Evolutionary conservation across 2,329 filamentous ascomycete genomes (phyloP).

Genomic region (Nothomitra cinnamomea): DNA sequence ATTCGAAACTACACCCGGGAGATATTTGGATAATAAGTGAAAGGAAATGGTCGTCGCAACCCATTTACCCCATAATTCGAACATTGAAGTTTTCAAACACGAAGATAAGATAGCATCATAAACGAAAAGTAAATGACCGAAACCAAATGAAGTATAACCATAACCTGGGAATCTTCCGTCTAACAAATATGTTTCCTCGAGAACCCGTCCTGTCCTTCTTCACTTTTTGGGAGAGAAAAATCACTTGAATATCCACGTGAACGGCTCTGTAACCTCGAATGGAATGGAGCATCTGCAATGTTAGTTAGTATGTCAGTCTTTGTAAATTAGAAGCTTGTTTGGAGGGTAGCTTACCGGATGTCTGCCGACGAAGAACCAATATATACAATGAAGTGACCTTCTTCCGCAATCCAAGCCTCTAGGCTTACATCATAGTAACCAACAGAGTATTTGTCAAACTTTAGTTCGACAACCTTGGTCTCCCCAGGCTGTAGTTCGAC

Average conservation of each 20-base stretch:
- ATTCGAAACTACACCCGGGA: too few species aligned
- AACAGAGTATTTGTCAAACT: slow-evolving; percentile 30
- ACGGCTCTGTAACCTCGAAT: slow-evolving; percentile 3
- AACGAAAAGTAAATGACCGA: too few species aligned
- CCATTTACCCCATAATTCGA: too few species aligned
- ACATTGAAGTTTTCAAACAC: too few species aligned
- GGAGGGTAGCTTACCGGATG: slow-evolving; percentile 35
- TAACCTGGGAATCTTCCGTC: too few species aligned
- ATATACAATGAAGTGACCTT: slow-evolving; percentile 42
- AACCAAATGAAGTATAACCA: too few species aligned
- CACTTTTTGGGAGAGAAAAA: too few species aligned
- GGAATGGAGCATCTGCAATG: background rate
- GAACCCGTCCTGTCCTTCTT: too few species aligned
- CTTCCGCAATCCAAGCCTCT: slow-evolving; percentile 46
- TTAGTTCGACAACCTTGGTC: slow-evolving; percentile 23
- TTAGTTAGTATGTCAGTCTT: background rate
- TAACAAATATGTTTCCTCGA: too few species aligned
- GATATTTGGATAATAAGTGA: too few species aligned
- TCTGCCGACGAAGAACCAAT: slow-evolving; percentile 45
- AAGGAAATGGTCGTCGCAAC: too few species aligned
- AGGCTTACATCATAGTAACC: slow-evolving; percentile 45
- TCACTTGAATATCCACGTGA: slow-evolving; percentile 1
- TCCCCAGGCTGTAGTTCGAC: slow-evolving; percentile 39
- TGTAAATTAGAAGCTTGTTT: background rate
- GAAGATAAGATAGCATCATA: too few species aligned